Conservation (phyloP, 2,329 filamentous ascomycete genomes). For the Cadophora sp. region DNA sequence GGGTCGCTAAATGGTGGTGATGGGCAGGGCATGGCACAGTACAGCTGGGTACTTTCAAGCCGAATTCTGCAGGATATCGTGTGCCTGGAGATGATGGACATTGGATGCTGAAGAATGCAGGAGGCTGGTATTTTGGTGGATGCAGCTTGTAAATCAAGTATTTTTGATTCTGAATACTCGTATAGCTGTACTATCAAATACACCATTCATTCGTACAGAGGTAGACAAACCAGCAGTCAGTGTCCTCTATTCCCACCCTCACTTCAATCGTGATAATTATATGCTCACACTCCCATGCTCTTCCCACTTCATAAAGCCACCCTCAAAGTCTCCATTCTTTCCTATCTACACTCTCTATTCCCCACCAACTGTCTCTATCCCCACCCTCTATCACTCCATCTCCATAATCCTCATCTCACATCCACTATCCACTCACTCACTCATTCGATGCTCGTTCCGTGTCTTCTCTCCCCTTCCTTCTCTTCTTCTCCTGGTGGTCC, state of each 20-base stretch:
- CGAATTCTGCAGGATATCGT: constrained; percentile 13
- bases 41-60: neutral
- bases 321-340: neutral
- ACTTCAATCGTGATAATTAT: neutral
- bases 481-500: neutral
- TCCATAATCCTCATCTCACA: constrained; percentile 3
- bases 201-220: too few relatives aligned
- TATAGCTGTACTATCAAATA: too few relatives aligned
- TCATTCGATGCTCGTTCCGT: constrained; percentile 1
- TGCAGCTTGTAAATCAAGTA: too few relatives aligned
- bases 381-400: neutral
- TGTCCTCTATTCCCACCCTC: neutral
- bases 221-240: too few relatives aligned
- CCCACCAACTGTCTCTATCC: neutral
- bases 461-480: neutral
- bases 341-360: constrained; percentile 7
- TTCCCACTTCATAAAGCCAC: neutral
- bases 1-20: neutral
- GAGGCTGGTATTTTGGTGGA: neutral
- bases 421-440: neutral
- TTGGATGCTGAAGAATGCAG: neutral
- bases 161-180: too few relatives aligned
- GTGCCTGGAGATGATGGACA: neutral
- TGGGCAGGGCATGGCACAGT: neutral
- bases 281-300: neutral